A percentile compares a stretch with the other conserved stretches of the same genome.
Conservation (phyloP, 768 basidiomycete species). For the Leccinum obscurum region DNA sequence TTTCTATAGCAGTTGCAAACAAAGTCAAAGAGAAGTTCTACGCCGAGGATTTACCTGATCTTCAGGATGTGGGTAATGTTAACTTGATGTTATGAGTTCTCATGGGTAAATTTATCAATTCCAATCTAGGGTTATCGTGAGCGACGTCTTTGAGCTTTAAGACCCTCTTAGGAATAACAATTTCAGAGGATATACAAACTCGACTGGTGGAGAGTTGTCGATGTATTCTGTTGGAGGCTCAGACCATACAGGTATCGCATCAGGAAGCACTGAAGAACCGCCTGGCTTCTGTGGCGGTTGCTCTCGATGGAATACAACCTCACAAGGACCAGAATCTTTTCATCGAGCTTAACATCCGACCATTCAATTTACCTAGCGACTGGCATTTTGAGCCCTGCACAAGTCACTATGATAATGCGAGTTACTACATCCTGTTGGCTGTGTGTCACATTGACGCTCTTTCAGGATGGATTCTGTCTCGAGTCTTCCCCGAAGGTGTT, state of each 20-base stretch:
- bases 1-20: conserved; percentile 71
- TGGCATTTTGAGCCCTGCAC: conserved; percentile 77
- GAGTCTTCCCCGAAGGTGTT: conserved; percentile 74
- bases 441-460: conserved; percentile 4
- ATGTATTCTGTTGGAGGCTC: conserved; percentile 56
- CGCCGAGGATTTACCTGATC: conserved; percentile 58
- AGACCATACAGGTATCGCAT: conserved; percentile 58
- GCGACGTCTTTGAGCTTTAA: conserved; percentile 2
- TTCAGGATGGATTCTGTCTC: conserved; percentile 49
- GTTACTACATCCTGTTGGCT: conserved; percentile 20
- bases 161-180: background rate
- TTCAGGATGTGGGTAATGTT: conserved; percentile 64
- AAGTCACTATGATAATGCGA: conserved; percentile 74
- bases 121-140: conserved; percentile 69
- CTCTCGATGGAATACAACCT: conserved; percentile 54
- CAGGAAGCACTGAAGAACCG: conserved; percentile 57
- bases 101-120: conserved; percentile 12
- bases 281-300: conserved; percentile 44
- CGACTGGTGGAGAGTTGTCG: conserved; percentile 57
- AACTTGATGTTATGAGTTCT: conserved; percentile 12
- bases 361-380: conserved; percentile 63
- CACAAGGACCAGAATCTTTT: conserved; percentile 68
- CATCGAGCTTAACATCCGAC: conserved; percentile 67
- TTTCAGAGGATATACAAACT: conserved; percentile 69
- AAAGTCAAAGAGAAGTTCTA: conserved; percentile 70